A percentile compares a stretch with the other conserved stretches of the same genome.
These are phyloP conservation scores for Polygonum aviculare DNA, from an alignment of 148 eudicot species.

Conservation along the genomic window DNA sequence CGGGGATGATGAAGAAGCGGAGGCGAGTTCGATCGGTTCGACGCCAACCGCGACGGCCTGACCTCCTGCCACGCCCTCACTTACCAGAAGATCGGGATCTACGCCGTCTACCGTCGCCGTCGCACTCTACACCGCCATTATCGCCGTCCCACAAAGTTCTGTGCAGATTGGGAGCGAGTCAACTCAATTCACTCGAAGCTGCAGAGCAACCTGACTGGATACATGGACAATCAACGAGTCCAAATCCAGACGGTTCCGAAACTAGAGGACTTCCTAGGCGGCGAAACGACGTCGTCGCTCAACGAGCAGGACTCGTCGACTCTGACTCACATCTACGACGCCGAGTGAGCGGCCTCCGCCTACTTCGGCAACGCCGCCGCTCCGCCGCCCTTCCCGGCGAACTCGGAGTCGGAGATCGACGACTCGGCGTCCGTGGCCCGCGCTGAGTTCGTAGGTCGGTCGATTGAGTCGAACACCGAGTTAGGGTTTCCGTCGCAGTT, in stretches of 20 bases:
- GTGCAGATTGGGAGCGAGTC: neutral
- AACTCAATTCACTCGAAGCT: too few species aligned
- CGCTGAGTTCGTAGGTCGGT: neutral
- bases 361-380: neutral
- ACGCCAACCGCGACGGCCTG: too few species aligned
- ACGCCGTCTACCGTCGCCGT: too few species aligned
- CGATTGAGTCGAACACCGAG: neutral
- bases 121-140: too few species aligned
- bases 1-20: too few species aligned
- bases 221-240: neutral
- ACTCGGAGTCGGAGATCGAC: constrained; percentile 1
- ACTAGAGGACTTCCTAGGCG: constrained; percentile 5
- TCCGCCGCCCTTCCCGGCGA: neutral
- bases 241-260: neutral
- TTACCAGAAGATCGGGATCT: too few species aligned
- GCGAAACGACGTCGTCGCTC: constrained; percentile 5
- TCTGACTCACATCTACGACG: neutral
- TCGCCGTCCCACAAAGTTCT: too few species aligned
- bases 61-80: too few species aligned
- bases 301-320: constrained; percentile 4
- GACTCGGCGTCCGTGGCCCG: neutral
- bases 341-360: neutral
- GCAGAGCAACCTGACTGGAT: neutral
- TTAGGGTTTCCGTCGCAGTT: constrained; percentile 5
- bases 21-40: too few species aligned